phyloP scores from a whole-genome alignment of 306 rosid genomes.

The Quercus bicolor region DNA sequence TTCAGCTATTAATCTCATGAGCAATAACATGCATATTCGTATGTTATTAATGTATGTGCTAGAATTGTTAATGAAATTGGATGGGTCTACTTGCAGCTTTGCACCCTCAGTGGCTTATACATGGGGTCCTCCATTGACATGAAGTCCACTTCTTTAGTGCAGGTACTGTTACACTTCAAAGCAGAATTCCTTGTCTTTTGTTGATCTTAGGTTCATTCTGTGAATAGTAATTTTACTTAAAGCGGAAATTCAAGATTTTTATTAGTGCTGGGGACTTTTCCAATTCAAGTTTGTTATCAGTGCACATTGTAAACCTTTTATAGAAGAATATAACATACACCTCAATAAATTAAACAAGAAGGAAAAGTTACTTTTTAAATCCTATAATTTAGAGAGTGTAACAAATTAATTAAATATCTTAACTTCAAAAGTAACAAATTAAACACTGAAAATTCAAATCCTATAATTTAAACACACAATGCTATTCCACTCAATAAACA shows the following conservation, averaged over 20 bases:
- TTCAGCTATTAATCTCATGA: conserved; percentile 14
- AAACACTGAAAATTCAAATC: too few species aligned
- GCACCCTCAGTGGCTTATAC: conserved; percentile 59
- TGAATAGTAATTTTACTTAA: neutral
- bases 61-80: conserved; percentile 33
- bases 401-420: neutral
- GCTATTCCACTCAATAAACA: too few species aligned
- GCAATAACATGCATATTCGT: conserved; percentile 14
- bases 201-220: conserved; percentile 7
- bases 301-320: neutral
- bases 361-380: too few species aligned
- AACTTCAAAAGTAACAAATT: too few species aligned
- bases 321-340: neutral
- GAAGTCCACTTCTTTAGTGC: conserved; percentile 57
- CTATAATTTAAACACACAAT: too few species aligned
- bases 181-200: conserved; percentile 15
- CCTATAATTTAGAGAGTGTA: neutral
- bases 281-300: conserved; percentile 5
- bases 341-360: neutral
- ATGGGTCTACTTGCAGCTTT: conserved; percentile 44
- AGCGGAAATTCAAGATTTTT: neutral
- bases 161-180: conserved; percentile 36
- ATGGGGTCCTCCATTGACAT: conserved; percentile 70
- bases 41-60: conserved; percentile 20
- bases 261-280: neutral